These are phyloP conservation scores for Pachyrhizus erosus DNA, from an alignment of 306 rosid species.

Conservation along the genomic window DNA sequence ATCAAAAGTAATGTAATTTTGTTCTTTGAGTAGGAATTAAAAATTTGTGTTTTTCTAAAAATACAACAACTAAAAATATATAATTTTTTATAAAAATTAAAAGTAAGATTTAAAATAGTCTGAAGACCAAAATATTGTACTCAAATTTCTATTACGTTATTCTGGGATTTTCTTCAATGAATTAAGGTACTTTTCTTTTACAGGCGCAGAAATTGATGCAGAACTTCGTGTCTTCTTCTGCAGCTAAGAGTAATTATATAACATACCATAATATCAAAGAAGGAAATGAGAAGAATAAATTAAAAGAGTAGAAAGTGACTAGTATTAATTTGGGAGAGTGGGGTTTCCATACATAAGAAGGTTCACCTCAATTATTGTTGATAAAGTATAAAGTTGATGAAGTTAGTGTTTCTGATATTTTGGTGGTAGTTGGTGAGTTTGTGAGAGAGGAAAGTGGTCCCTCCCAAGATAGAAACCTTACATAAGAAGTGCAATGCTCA, in stretches of 20 bases:
- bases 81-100: too few relatives aligned
- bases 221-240: not conserved
- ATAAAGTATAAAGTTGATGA: conserved; percentile 49
- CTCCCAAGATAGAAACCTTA: conserved; percentile 39
- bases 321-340: not conserved
- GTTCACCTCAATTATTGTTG: conserved; percentile 57
- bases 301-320: not conserved
- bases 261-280: not conserved
- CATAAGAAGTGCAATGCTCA: conserved; percentile 1
- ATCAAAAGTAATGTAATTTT: too few relatives aligned
- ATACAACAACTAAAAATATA: too few relatives aligned
- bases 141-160: too few relatives aligned
- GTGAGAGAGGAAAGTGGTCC: conserved; percentile 48
- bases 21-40: too few relatives aligned
- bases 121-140: too few relatives aligned
- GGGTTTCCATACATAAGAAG: conserved; percentile 8
- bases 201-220: not conserved
- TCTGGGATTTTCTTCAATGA: not conserved
- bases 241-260: not conserved
- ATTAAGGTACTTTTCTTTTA: not conserved
- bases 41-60: too few relatives aligned
- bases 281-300: not conserved
- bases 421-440: not conserved
- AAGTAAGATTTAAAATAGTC: too few relatives aligned
- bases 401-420: conserved; percentile 42